Percentiles rank a stretch among this genome's conserved stretches.
Conservation (phyloP, 73 alveolate genomes). For the Effrenium voratum region DNA sequence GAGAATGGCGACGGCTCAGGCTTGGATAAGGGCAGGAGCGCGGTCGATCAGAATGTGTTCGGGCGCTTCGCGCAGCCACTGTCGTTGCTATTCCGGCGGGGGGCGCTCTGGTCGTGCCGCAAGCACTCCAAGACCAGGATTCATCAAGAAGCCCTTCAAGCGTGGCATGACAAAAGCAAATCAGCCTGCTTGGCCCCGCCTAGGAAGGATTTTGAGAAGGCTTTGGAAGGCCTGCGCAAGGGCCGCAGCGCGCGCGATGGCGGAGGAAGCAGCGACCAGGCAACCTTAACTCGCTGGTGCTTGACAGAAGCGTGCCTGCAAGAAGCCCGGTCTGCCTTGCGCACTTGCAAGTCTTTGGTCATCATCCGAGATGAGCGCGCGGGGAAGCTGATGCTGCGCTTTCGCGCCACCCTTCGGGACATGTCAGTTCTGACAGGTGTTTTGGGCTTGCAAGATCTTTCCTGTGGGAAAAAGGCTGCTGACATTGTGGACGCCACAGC, state of each 20-base stretch:
- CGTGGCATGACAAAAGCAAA: too few relatives aligned
- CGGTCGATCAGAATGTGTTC: too few relatives aligned
- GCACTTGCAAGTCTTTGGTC: not conserved
- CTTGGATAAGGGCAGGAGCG: too few relatives aligned
- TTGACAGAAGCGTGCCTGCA: not conserved
- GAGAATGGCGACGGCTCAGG: too few relatives aligned
- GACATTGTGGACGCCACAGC: not conserved
- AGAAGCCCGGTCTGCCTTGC: not conserved
- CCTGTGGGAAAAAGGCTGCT: not conserved
- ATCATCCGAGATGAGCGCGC: constrained; percentile 39
- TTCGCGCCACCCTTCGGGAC: not conserved
- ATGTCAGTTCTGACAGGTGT: not conserved
- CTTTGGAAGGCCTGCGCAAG: not conserved
- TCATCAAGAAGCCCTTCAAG: too few relatives aligned
- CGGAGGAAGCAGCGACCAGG: constrained; percentile 7
- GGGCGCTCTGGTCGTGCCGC: too few relatives aligned
- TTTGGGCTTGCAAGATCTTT: not conserved
- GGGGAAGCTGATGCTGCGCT: constrained; percentile 17
- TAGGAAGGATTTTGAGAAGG: not conserved
- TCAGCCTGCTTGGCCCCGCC: too few relatives aligned
- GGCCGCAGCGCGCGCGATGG: constrained; percentile 2
- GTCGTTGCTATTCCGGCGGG: too few relatives aligned
- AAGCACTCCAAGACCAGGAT: too few relatives aligned
- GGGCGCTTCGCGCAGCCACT: too few relatives aligned
- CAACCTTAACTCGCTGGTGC: not conserved